A percentile compares a stretch with the other conserved stretches of the same genome.
phyloP scores from a whole-genome alignment of 140 eudicot species.

The Stevia rebaudiana region DNA sequence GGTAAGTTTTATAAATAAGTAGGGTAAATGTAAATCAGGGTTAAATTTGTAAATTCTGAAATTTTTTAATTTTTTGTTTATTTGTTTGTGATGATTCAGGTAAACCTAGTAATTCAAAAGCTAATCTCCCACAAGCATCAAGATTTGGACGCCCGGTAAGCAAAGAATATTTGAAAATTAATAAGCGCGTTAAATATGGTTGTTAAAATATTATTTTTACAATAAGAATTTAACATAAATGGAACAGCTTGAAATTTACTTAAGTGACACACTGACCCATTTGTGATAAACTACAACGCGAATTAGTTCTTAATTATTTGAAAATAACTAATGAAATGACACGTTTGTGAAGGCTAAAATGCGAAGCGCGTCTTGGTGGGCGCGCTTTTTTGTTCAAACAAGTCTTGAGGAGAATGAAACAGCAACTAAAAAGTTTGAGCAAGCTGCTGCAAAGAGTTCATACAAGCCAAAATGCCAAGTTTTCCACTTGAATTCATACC shows the following conservation, averaged over 20 bases:
- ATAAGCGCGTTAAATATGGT: too few species aligned
- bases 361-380: slow-evolving; percentile 83
- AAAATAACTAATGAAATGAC: slow-evolving; percentile 15
- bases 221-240: too few species aligned
- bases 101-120: slow-evolving; percentile 56
- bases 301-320: background rate
- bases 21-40: background rate
- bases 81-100: slow-evolving; percentile 34
- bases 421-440: slow-evolving; percentile 63
- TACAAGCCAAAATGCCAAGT: slow-evolving; percentile 71
- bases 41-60: background rate
- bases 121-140: slow-evolving; percentile 53
- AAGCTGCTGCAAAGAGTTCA: slow-evolving; percentile 49
- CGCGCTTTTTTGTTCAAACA: slow-evolving; percentile 66
- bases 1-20: slow-evolving; percentile 35
- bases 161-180: background rate
- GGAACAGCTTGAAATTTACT: background rate
- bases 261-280: background rate
- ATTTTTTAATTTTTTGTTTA: too few species aligned
- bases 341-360: slow-evolving; percentile 57
- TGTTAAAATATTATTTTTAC: too few species aligned
- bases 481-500: slow-evolving; percentile 66
- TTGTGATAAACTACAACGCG: background rate
- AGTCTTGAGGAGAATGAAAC: slow-evolving; percentile 66
- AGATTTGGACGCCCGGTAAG: slow-evolving; percentile 82